These are phyloP conservation scores for Backusella circina DNA, from an alignment of 192 early-diverging fungal genomes.

Conservation along the genomic window DNA sequence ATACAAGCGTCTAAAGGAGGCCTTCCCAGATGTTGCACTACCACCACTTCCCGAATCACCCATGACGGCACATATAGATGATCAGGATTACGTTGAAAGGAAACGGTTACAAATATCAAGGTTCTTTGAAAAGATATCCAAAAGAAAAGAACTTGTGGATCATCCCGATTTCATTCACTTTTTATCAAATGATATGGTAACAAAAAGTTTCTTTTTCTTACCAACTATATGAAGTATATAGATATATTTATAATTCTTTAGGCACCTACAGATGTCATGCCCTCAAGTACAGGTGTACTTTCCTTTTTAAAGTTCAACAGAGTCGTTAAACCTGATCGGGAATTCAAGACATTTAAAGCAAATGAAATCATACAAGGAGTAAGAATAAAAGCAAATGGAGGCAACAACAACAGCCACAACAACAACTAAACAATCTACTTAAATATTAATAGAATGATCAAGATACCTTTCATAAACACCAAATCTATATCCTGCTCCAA, in stretches of 20 bases:
- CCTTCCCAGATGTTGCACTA: constrained; percentile 35
- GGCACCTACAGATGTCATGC: constrained; percentile 44
- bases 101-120: constrained; percentile 45
- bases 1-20: constrained; percentile 32
- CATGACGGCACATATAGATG: constrained; percentile 38
- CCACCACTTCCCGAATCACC: constrained; percentile 46
- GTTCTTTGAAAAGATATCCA: constrained; percentile 40
- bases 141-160: constrained; percentile 33
- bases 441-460: constrained; percentile 22
- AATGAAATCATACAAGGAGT: constrained; percentile 48
- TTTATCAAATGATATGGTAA: constrained; percentile 54
- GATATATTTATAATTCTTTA: constrained; percentile 3
- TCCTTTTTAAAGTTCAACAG: constrained; percentile 47
- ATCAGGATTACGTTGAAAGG: constrained; percentile 53
- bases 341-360: constrained; percentile 42
- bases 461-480: constrained; percentile 27
- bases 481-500: constrained; percentile 25
- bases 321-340: constrained; percentile 40
- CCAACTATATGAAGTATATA: too few relatives aligned
- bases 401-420: too few relatives aligned
- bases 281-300: constrained; percentile 33
- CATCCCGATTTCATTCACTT: constrained; percentile 41
- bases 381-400: background rate
- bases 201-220: background rate
- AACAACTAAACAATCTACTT: too few relatives aligned